phyloP scores from a whole-genome alignment of 371 early-diverging fungal species.

The Apophysomyces variabilis region DNA sequence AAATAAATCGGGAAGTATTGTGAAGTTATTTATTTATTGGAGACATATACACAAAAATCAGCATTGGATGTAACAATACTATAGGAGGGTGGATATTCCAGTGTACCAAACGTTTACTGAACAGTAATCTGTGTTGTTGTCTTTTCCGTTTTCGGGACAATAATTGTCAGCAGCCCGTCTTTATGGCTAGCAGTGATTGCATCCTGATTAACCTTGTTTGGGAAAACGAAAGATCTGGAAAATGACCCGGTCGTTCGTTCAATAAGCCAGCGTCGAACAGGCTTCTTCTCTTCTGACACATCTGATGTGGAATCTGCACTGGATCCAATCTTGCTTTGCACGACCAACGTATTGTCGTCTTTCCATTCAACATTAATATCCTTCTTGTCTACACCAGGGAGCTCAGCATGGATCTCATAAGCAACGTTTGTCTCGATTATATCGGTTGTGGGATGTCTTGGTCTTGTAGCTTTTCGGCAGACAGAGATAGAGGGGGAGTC shows the following conservation, averaged over 20 bases:
- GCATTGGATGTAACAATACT: too few relatives aligned
- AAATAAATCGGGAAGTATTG: too few relatives aligned
- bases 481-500: too few relatives aligned
- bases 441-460: slow-evolving; percentile 34
- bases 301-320: not conserved
- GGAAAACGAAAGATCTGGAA: slow-evolving; percentile 38
- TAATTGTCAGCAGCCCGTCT: slow-evolving; percentile 38
- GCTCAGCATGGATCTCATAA: slow-evolving; percentile 42
- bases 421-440: slow-evolving; percentile 27
- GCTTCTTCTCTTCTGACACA: not conserved
- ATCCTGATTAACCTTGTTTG: slow-evolving; percentile 30
- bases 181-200: slow-evolving; percentile 43
- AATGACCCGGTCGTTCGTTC: slow-evolving; percentile 44
- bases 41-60: too few relatives aligned
- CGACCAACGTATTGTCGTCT: slow-evolving; percentile 31
- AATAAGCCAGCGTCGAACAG: slow-evolving; percentile 34
- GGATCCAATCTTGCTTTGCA: slow-evolving; percentile 28
- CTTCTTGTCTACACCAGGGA: slow-evolving; percentile 43
- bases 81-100: too few relatives aligned
- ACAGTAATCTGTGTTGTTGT: slow-evolving; percentile 6
- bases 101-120: not conserved
- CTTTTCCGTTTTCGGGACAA: slow-evolving; percentile 33
- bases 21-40: too few relatives aligned
- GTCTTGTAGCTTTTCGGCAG: not conserved
- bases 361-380: slow-evolving; percentile 38